Base-by-base conservation (phyloP, 495 filamentous ascomycete genomes). In the Penicillium cosmopolitanum region DNA sequence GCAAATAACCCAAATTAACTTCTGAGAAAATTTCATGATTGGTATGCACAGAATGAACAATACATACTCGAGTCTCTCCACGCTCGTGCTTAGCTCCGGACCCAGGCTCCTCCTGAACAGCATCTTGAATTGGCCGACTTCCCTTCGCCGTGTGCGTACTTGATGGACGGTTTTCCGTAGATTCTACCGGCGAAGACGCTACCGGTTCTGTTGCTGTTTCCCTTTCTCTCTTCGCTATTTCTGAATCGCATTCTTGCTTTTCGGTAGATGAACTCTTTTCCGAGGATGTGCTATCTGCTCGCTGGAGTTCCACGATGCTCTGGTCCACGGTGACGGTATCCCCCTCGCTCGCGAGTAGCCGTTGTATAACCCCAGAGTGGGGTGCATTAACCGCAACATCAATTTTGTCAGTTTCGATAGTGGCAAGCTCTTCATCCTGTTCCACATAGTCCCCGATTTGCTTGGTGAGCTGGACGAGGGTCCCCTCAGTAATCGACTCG, bases 331-430 rank as follows among this genome's bases (percentile, higher is more conserved):
- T 86, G 15, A 96, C 92, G 3, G 90, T 95, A 64, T 96, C 93
- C 61, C 96, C 93, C 68, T 96, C 92, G 42, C 87, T 89, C 50
- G 83, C 92, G 34, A 96, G 78, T 42, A 95, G 84, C 70, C 95
- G 88, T 66, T 89, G 90, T 68, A 93, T 86, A 5, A 86, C 88
- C 46, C 92, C 93, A 5, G 92, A 81, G 56, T 90, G 85, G 4
- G 92, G 90, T 11, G 93, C 89, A 74, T 96, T 95, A 61, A 96
- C 91, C 21, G 90, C 82, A 16, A 96, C 88, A 63, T 94, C 91
- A 71, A 95, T 93, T 88, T 96, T 96, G 81, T 96, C 92, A 11
- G 93, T 96, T 76, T 96, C 92, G 66, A 96, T 96, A 16, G 92
- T 92, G 19, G 92, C 92, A 66, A 96, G 90, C 71, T 96, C 93